Base-by-base conservation (phyloP, 805 yeast genomes). In the Candida piceae region DNA sequence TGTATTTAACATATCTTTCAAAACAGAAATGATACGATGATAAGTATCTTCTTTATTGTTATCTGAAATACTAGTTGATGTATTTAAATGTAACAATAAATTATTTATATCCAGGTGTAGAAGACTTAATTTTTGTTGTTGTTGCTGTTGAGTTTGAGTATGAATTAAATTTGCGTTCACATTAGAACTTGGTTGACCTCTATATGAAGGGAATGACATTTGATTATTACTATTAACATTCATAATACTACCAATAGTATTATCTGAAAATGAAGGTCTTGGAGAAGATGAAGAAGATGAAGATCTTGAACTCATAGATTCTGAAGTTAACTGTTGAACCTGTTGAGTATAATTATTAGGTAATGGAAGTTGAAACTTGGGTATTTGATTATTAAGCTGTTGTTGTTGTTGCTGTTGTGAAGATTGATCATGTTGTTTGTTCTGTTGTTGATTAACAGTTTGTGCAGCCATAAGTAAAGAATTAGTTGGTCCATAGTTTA, bases 71-170 rank as follows among this genome's bases (percentile, higher is more conserved):
- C 27, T 42, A 11, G 48, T 32, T 5, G 52, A 44, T 10, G 53
- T 44, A 38, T 50, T 53, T 25, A 57, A 39, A 17, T 55, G 57
- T n/a, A 55, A 46, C 26, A 57, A 42, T 29, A 57, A 34, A 38
- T 48, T 52, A 39, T 51, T 52, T 32, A 57, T 48, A 29, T 57
- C 58, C 27, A 57, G 34, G 37, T 55, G 60, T 13, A 57, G 44
- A 29, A 47, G 23, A 36, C 41, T 46, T 32, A 50, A 38, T 25
- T 46, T 27, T 16, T 41, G 45, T 17, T 40, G 43, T 19, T 41
- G 36, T 17, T 35, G 34, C 27, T 34, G 35, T 29, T 29, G 32
- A 17, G 31, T 39, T 17, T 21, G 38, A 6, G 26, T 23, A n/a
- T 39, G 32, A 26, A n/a, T 6, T 9, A 9, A 9, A 12, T 32